phyloP scores from a whole-genome alignment of 2,329 filamentous ascomycete species.

The Chaetomium sp. region DNA sequence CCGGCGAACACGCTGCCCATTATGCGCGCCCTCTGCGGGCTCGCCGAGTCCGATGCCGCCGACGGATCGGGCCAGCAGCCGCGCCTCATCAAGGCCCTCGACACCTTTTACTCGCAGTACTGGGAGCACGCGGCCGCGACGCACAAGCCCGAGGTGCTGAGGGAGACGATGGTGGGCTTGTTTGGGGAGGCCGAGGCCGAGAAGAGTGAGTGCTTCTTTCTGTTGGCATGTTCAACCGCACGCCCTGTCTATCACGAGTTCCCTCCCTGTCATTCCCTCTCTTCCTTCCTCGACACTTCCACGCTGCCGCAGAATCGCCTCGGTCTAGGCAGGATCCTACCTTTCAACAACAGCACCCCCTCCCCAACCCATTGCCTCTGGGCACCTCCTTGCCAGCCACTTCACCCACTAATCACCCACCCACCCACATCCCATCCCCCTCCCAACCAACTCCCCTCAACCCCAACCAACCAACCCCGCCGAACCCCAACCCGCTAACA shows the following conservation, averaged over 20 bases:
- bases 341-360: not conserved
- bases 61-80: conserved; percentile 25
- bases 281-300: not conserved
- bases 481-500: not conserved
- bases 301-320: not conserved
- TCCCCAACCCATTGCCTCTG: not conserved
- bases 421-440: too few species aligned
- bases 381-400: not conserved
- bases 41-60: conserved; percentile 31
- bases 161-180: conserved; percentile 35
- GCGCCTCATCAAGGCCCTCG: conserved; percentile 38
- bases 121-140: conserved; percentile 40
- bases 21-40: conserved; percentile 41
- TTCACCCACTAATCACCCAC: too few species aligned
- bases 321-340: not conserved
- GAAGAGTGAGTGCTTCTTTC: conserved; percentile 27
- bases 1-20: conserved; percentile 42
- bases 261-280: not conserved
- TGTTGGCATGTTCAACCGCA: too few species aligned
- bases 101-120: conserved; percentile 40
- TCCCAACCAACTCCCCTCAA: not conserved
- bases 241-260: not conserved
- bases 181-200: conserved; percentile 36
- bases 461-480: not conserved
- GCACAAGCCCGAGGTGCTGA: conserved; percentile 37